phyloP scores from a whole-genome alignment of 495 filamentous ascomycete genomes.

The Daldinia grandis region DNA sequence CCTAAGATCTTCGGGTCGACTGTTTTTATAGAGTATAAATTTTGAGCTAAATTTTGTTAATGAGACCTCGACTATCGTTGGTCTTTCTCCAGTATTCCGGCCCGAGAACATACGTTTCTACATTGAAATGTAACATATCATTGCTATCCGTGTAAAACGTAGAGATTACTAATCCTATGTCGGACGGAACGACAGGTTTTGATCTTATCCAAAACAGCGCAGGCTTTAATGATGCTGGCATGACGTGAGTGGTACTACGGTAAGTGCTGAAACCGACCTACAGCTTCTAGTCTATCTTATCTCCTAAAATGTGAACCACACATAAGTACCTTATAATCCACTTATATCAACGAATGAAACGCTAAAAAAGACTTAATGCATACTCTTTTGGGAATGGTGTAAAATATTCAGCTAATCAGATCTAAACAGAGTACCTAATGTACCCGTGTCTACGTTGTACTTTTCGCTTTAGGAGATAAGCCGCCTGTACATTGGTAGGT shows the following conservation, averaged over 20 bases:
- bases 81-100: neutral
- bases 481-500: neutral
- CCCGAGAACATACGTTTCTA: slow-evolving; percentile 27
- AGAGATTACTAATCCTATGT: slow-evolving; percentile 30
- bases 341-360: neutral
- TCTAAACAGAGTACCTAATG: neutral
- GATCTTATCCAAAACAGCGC: slow-evolving; percentile 1
- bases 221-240: slow-evolving; percentile 24
- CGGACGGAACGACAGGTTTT: slow-evolving; percentile 20
- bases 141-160: slow-evolving; percentile 21
- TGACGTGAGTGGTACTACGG: slow-evolving; percentile 37
- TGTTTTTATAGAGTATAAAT: neutral
- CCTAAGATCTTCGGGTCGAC: neutral
- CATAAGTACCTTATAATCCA: neutral
- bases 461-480: neutral
- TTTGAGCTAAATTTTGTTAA: neutral
- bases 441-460: neutral
- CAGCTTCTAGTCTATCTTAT: slow-evolving; percentile 18
- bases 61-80: neutral
- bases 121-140: slow-evolving; percentile 21
- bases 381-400: neutral
- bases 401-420: neutral
- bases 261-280: slow-evolving; percentile 7
- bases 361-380: neutral
- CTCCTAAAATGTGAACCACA: neutral